Evolutionary conservation across 306 rosid species (phyloP), one percentile per base, ranked within the genome.

Genomic region (Vicia sativa): DNA sequence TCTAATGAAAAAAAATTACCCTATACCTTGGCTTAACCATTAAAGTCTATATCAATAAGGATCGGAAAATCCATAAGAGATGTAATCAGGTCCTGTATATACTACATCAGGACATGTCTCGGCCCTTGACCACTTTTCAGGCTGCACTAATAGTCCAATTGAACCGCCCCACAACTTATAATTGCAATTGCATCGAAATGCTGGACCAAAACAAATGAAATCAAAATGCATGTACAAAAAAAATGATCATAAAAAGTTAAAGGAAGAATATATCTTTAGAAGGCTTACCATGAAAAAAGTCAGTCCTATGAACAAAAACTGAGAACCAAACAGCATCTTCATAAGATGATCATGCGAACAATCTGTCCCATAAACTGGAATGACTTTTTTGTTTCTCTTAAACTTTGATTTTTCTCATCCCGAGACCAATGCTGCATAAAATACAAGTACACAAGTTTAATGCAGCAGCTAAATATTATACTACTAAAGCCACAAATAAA

Each of bases 381-480:
- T 63, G 96, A 80, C 84, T 93, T 88, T 13, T 88, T 72, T 13
- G 97, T 74, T 90, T 93, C 97, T 80, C 69, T 88, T 56, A 90
- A 71, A 78, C 95, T 86, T 84, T 79, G 88, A 62, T 90, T 90
- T 74, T 86, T 90, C 53, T 82, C 89, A 65, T 88, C 89, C 39
- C 95, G 87, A 71, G 80, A 25, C 97, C 97, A 90, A 75, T 88
- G 89, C 96, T 93, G 87, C 81, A 76, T 55, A 48, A 74, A 69
- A 34, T 62, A 55, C 68, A 49, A 62, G 31, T 42, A 41, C 62
- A 37, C 62, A 72, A 71, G 75, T 62, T 64, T n/a, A 25, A 6
- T 6, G 8, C 41, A 66, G 10, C 45, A 59, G 19, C 57, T 12
- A 26, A 70, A 70, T 35, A 69, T 52, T 48, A 64, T 16, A 23